Evolutionary conservation across 2,329 filamentous ascomycete species (phyloP).

Genomic region (Madurella mycetomatis): DNA sequence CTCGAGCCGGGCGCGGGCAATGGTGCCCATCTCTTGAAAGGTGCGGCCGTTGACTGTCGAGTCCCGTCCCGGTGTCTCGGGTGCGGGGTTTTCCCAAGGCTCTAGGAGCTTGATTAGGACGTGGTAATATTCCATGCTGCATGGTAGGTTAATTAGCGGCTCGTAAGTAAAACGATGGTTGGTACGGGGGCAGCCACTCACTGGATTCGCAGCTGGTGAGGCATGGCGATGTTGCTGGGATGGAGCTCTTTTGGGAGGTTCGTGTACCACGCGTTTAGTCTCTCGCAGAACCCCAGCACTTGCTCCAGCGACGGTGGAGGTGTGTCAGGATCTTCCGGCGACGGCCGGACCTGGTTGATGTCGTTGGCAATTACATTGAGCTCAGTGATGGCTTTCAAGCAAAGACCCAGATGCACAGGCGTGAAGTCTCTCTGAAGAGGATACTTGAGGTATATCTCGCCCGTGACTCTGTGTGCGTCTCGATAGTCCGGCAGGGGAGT

Average conservation of each 20-base stretch:
- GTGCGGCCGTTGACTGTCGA: background rate
- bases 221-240: background rate
- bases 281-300: background rate
- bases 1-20: conserved; percentile 11
- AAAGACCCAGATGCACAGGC: background rate
- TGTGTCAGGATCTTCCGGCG: background rate
- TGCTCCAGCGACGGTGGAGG: background rate
- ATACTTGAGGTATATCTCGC: conserved; percentile 5
- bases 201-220: conserved; percentile 7
- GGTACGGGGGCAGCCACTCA: background rate
- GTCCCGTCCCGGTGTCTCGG: background rate
- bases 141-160: background rate
- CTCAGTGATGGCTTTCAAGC: background rate
- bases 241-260: background rate
- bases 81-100: background rate
- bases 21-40: background rate
- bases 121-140: conserved; percentile 9
- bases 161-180: background rate
- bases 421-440: background rate
- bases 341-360: background rate
- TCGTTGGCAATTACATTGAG: conserved; percentile 1
- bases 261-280: background rate
- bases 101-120: conserved; percentile 7
- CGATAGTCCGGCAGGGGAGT: background rate
- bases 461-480: background rate